Base-by-base conservation (phyloP, 768 basidiomycete species). In the Leucocoprinus birnbaumii region DNA sequence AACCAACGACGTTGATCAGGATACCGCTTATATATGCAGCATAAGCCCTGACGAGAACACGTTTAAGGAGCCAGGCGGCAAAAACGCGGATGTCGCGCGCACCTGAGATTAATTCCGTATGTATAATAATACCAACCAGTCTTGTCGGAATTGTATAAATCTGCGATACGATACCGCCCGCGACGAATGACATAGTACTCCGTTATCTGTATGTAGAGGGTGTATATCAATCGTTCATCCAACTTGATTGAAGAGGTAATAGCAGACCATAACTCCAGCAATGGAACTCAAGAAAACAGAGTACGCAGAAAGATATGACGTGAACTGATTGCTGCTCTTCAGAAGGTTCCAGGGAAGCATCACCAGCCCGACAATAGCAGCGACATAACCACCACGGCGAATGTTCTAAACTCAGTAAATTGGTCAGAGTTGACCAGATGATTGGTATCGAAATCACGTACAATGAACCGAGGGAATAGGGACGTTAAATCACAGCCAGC, bases 401-500 rank as follows among this genome's bases (percentile, higher is more conserved):
- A 94, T 92, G 64, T 88, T 91, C 84, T 87, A 51, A 40, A 42
- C 31, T 11, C 25, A n/a, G n/a, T 41, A 18, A 21, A 37, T 46
- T 41, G 41, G 38, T 22, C 42, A 35, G 42, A 37, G 24, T 44
- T 13, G 31, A 9, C 6, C 48, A 4, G 27, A 27, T 58, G 47
- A 18, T 37, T 42, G 14, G 44, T 35, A 41, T 3, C n/a, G 16
- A 21, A 8, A 19, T 6, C 21, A 72, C 79, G 26, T 60, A 84
- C 84, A 62, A 93, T 82, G 69, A 83, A 92, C 46, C 84, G 84
- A 52, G 91, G 91, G 60, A 83, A 75, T 26, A 92, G 77, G 2
- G 89, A 83, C 1, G 89, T 92, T 61, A 93, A 68, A 67, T 93
- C 90, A 63, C 89, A 91, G 13, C 91, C 89, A 3, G 91, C 89